These are phyloP conservation scores for Globisporangium lucens DNA, from an alignment of 352 stramenopile species.

Conservation along the genomic window DNA sequence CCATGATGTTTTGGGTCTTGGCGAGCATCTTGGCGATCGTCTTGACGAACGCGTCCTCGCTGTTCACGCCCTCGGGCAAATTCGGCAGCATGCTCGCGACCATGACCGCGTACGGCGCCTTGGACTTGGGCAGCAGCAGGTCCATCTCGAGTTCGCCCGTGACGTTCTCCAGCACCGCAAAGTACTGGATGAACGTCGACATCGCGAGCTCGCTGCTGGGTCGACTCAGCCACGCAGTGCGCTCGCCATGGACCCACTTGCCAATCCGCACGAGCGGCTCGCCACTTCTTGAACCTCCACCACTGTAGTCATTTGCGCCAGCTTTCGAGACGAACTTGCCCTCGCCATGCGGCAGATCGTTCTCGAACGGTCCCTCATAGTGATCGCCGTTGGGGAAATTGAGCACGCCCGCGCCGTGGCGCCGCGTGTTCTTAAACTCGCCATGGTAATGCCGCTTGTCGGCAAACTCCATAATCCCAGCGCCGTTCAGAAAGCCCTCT, in stretches of 20 bases:
- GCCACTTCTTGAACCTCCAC: conserved; percentile 12
- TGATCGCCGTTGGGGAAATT: conserved; percentile 86
- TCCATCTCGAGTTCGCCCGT: conserved; percentile 62
- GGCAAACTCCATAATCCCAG: conserved; percentile 58
- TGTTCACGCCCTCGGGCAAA: conserved; percentile 69
- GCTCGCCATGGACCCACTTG: conserved; percentile 61
- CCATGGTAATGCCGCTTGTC: conserved; percentile 71
- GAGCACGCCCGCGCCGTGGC: conserved; percentile 78
- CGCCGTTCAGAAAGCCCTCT: conserved; percentile 55
- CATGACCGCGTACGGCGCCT: conserved; percentile 77
- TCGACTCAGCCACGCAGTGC: conserved; percentile 61
- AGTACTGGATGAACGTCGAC: conserved; percentile 75
- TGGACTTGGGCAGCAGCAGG: conserved; percentile 62
- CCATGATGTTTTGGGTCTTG: conserved; percentile 73
- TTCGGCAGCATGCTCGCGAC: conserved; percentile 67
- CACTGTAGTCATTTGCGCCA: conserved; percentile 11
- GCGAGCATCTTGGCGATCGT: conserved; percentile 65
- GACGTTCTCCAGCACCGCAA: conserved; percentile 38
- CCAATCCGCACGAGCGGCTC: conserved; percentile 65
- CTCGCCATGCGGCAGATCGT: conserved; percentile 85
- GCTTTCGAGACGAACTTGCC: conserved; percentile 55
- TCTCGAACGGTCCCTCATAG: conserved; percentile 88
- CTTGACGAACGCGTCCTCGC: conserved; percentile 63
- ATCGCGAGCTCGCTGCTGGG: conserved; percentile 70
- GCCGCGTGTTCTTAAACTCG: conserved; percentile 50